Evolutionary conservation across 73 alveolate species (phyloP).

Genomic region (Stentor roeselii): DNA sequence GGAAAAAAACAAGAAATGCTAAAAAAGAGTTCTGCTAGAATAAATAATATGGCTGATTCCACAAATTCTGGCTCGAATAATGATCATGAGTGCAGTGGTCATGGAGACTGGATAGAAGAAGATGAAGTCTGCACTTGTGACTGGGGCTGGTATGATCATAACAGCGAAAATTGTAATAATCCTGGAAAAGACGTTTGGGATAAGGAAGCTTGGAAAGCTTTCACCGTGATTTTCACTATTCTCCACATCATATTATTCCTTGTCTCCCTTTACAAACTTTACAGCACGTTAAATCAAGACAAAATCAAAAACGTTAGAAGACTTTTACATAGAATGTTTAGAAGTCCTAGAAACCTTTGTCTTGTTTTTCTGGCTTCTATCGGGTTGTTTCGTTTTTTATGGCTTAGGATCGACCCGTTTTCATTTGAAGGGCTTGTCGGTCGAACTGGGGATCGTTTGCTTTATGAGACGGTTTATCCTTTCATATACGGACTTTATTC

Average conservation of each 20-base stretch:
- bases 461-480: conserved; percentile 1
- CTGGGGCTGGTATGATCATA: conserved; percentile 28
- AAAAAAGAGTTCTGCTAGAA: background rate
- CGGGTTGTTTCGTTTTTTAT: background rate
- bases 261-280: conserved; percentile 1
- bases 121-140: background rate
- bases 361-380: background rate
- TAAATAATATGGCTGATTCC: background rate
- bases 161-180: background rate
- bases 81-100: background rate
- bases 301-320: background rate
- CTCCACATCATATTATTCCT: background rate
- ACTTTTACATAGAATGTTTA: background rate
- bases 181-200: conserved; percentile 5
- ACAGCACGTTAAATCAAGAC: background rate
- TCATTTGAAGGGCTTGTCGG: background rate
- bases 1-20: background rate
- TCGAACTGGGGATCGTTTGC: background rate
- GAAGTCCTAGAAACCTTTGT: conserved; percentile 9
- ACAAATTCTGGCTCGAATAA: background rate
- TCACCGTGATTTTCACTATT: background rate
- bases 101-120: background rate
- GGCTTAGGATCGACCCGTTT: conserved; percentile 3
- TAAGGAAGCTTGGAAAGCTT: background rate
- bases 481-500: conserved; percentile 11